A percentile compares a stretch with the other conserved stretches of the same genome.
These are phyloP conservation scores for Benincasa hispida DNA, from an alignment of 306 rosid species.

Conservation along the genomic window DNA sequence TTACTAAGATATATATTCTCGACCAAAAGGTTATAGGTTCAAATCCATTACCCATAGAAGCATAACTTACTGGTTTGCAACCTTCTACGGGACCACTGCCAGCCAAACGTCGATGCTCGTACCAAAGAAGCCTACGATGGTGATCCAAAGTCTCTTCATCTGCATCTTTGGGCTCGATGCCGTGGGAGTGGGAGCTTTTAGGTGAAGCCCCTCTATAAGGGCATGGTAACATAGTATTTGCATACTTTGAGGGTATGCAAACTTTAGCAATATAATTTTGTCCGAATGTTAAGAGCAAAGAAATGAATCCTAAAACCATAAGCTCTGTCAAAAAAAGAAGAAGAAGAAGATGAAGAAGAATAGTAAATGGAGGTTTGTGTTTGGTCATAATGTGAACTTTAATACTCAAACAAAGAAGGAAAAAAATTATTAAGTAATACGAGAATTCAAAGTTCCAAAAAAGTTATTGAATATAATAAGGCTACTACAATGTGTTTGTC, in stretches of 20 bases:
- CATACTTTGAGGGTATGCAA: constrained; percentile 35
- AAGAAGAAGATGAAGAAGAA: neutral
- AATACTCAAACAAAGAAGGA: neutral
- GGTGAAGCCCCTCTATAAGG: constrained; percentile 4
- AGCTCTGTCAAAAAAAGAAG: constrained; percentile 46
- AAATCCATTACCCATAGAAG: neutral
- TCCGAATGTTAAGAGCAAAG: constrained; percentile 73
- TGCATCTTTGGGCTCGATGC: neutral
- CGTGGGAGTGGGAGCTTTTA: neutral
- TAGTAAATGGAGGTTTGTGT: too few species aligned
- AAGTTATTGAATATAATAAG: too few species aligned
- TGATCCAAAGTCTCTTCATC: constrained; percentile 5
- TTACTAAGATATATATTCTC: too few species aligned
- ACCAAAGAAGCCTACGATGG: constrained; percentile 54
- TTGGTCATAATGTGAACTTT: too few species aligned
- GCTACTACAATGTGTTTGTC: too few species aligned
- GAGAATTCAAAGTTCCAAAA: too few species aligned
- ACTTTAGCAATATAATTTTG: constrained; percentile 49
- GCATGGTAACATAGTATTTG: constrained; percentile 75
- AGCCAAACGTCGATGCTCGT: constrained; percentile 49
- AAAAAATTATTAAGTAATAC: too few species aligned
- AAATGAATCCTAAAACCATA: constrained; percentile 92
- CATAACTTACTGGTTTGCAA: constrained; percentile 29
- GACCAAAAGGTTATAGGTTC: neutral
- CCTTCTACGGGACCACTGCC: neutral